Evolutionary conservation across 2,329 filamentous ascomycete genomes (phyloP), one percentile per base, ranked within the genome.

Genomic region (Fusarium solani-melongenae): DNA sequence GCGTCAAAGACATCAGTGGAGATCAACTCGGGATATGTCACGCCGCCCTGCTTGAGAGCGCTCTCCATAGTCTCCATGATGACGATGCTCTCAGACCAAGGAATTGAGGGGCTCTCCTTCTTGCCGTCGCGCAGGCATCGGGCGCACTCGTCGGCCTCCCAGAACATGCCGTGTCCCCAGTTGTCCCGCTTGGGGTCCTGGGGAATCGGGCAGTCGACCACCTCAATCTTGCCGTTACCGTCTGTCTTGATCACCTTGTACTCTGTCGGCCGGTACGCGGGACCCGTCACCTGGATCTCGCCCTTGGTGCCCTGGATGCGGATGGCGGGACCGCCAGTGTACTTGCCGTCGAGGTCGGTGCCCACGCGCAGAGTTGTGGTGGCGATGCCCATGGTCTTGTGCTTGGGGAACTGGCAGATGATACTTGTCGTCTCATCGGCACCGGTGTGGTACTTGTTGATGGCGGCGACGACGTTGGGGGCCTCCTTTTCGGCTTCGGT

Each of bases 111-210:
- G 80, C 94, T 94, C 86, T 97, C 92, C 78, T 92, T 88, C 83
- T 90, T 91, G 24, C 94, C 93, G 80, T 96, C 94, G 49, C 92
- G 87, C 66, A 97, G 79, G 74, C 92, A 94, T 53, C 91, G 87
- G 31, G 92, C 93, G 73, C 90, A 92, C 85, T 94, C 93, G 80
- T 95, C 93, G 1, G 94, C 94, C 81, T 95, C 93, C 92, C 92
- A 96, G 84, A 94, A 96, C 93, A 97, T 96, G 58, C 94, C 94
- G 73, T 94, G 92, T 12, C 94, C 94, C 83, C 84, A 87, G 73
- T 79, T 74, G 29, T 83, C 79, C 34, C 86, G 83, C 73, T 83
- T 84, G 27, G 82, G 76, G 76, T 90, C 88, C 64, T 80, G 79
- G 44, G 89, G 88, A 49, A 89, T 86, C 14, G 88, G 86, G 78